Percentiles rank a stretch among this genome's conserved stretches.
Conservation (phyloP, 139 green algal genomes). For the Microglena sp. region DNA sequence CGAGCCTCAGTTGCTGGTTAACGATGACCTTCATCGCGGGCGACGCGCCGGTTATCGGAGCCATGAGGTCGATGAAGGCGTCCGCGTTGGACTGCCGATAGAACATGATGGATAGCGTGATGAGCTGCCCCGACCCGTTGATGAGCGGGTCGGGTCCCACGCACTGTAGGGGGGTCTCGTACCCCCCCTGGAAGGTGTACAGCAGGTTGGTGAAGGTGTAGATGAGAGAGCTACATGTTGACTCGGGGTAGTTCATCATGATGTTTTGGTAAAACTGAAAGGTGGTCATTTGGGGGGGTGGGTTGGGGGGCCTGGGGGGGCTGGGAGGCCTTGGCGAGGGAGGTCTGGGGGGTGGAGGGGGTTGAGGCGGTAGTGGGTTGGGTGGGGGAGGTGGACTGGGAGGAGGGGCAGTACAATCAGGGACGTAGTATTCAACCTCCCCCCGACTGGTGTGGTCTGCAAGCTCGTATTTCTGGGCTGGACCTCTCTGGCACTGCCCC, state of each 20-base stretch:
- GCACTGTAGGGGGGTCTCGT: conserved; percentile 1
- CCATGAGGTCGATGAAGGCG: not conserved
- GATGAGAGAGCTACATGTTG: too few relatives aligned
- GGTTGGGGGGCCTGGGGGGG: conserved; percentile 4
- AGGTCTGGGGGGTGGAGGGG: not conserved
- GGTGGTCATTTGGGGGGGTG: not conserved
- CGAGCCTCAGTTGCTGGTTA: not conserved
- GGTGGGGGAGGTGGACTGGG: not conserved
- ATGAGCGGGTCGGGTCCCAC: conserved; percentile 1
- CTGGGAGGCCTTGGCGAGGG: not conserved
- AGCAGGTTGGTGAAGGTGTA: conserved; percentile 5
- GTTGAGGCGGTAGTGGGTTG: not conserved
- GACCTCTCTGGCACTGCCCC: not conserved
- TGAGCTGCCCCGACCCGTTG: not conserved
- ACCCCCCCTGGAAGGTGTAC: not conserved
- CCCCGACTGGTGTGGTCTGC: not conserved
- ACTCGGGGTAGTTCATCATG: too few relatives aligned
- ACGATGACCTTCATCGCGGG: not conserved
- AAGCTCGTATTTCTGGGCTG: not conserved
- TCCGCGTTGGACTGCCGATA: not conserved
- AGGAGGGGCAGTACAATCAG: not conserved
- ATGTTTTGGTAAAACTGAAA: too few relatives aligned
- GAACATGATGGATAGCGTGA: conserved; percentile 8
- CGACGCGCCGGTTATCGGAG: not conserved
- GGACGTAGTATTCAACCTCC: not conserved